Percentiles rank a stretch among this genome's conserved stretches.
Conservation (phyloP, 345 rosid genomes). For the Lepidium aucheri region DNA sequence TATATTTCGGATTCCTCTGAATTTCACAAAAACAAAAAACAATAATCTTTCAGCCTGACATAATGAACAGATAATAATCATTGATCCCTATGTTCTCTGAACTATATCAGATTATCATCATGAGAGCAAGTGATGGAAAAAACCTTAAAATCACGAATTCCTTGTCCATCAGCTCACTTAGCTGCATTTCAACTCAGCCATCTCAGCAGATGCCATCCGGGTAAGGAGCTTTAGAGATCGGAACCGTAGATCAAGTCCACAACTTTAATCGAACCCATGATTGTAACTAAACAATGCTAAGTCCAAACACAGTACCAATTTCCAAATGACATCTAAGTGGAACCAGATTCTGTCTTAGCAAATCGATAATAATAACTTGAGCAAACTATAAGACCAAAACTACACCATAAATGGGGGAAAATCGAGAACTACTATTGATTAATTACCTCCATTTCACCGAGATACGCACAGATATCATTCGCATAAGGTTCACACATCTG, state of each 20-base stretch:
- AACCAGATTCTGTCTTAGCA: background rate
- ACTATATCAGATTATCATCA: background rate
- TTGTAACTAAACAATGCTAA: background rate
- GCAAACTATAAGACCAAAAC: background rate
- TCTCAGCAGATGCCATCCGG: too few relatives aligned
- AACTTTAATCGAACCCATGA: background rate
- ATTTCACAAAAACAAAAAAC: background rate
- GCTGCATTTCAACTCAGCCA: too few relatives aligned
- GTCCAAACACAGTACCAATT: background rate
- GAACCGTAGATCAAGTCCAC: too few relatives aligned
- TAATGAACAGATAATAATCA: background rate
- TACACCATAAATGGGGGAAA: background rate
- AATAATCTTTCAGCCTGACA: background rate
- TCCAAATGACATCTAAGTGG: background rate
- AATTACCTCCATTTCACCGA: slow-evolving; percentile 20
- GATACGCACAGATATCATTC: slow-evolving; percentile 5
- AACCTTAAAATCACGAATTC: background rate
- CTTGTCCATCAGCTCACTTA: too few relatives aligned
- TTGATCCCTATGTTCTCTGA: background rate
- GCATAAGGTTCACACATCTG: slow-evolving; percentile 24
- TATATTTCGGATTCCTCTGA: slow-evolving; percentile 43
- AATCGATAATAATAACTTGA: background rate
- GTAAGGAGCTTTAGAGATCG: too few relatives aligned
- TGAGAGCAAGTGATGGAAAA: background rate
- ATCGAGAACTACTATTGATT: background rate